Percentiles rank a stretch among this genome's conserved stretches.
These are phyloP conservation scores for Puccinia polysora DNA, from an alignment of 1,284 basidiomycete genomes.

Conservation along the genomic window DNA sequence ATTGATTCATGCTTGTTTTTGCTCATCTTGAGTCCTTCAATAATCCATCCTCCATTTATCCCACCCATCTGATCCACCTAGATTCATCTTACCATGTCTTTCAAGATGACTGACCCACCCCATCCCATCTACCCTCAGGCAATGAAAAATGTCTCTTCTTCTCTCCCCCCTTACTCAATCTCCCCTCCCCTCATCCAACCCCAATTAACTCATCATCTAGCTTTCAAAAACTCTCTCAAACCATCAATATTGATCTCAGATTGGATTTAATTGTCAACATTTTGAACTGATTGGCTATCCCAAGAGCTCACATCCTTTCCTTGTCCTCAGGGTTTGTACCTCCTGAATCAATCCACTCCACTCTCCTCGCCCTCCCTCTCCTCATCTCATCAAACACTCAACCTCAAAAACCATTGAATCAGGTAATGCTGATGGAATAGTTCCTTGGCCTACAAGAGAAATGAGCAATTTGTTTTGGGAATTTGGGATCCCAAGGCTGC, in stretches of 20 bases:
- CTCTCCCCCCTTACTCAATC: slow-evolving; percentile 37
- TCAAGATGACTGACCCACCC: neutral
- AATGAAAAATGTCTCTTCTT: slow-evolving; percentile 41
- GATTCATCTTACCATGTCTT: neutral
- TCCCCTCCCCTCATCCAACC: slow-evolving; percentile 13
- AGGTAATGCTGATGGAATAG: slow-evolving; percentile 41
- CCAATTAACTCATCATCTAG: neutral
- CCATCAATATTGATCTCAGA: neutral
- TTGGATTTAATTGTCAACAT: neutral
- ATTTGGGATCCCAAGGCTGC: slow-evolving; percentile 23
- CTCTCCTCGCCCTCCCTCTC: neutral
- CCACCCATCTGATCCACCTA: neutral
- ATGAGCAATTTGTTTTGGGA: slow-evolving; percentile 29
- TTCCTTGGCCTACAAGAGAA: slow-evolving; percentile 24
- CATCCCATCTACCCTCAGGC: slow-evolving; percentile 11
- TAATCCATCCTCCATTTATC: neutral
- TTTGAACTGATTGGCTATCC: neutral
- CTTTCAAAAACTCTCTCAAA: neutral
- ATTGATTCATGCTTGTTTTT: slow-evolving; percentile 20
- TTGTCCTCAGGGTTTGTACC: slow-evolving; percentile 28
- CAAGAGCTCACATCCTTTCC: slow-evolving; percentile 36
- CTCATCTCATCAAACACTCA: neutral
- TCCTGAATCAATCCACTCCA: neutral
- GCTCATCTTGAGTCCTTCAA: slow-evolving; percentile 38
- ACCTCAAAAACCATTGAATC: neutral